Evolutionary conservation across 176 grass and related monocot genomes (phyloP).

Genomic region (Rhynchospora tenuis): DNA sequence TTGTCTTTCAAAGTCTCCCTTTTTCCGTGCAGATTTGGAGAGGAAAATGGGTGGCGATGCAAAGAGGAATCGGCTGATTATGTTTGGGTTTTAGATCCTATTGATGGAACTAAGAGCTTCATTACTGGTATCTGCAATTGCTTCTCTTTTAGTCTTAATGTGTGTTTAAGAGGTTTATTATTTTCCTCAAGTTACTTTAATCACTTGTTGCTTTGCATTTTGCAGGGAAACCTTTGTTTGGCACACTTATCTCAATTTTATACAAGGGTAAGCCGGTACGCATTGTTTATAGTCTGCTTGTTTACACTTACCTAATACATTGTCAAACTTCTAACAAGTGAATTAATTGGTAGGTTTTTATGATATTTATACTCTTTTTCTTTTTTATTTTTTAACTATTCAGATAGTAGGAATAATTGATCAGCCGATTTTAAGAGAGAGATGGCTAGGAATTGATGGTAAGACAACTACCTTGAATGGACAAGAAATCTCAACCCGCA

Average conservation of each 20-base stretch:
- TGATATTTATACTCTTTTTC: neutral
- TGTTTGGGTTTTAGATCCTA: slow-evolving; percentile 92
- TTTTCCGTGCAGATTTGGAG: slow-evolving; percentile 56
- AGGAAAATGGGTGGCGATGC: slow-evolving; percentile 88
- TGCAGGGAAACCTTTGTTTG: slow-evolving; percentile 84
- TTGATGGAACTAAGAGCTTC: slow-evolving; percentile 94
- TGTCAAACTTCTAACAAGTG: neutral
- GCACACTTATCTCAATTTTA: slow-evolving; percentile 76
- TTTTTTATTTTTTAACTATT: slow-evolving; percentile 2
- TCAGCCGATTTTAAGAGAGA: slow-evolving; percentile 73
- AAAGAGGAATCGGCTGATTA: slow-evolving; percentile 54
- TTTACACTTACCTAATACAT: neutral
- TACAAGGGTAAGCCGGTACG: slow-evolving; percentile 77
- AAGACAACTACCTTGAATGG: slow-evolving; percentile 82
- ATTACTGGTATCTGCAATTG: slow-evolving; percentile 50
- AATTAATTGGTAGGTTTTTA: neutral
- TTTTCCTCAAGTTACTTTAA: neutral
- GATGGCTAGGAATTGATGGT: slow-evolving; percentile 73
- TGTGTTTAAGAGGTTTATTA: neutral
- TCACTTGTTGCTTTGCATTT: slow-evolving; percentile 39
- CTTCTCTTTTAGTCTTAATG: neutral
- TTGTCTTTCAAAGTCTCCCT: neutral
- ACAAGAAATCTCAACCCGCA: slow-evolving; percentile 53
- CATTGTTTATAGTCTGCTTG: neutral
- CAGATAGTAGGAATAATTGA: slow-evolving; percentile 88